Evolutionary conservation across 2,329 filamentous ascomycete species (phyloP).

Genomic region (Thelonectria olida): DNA sequence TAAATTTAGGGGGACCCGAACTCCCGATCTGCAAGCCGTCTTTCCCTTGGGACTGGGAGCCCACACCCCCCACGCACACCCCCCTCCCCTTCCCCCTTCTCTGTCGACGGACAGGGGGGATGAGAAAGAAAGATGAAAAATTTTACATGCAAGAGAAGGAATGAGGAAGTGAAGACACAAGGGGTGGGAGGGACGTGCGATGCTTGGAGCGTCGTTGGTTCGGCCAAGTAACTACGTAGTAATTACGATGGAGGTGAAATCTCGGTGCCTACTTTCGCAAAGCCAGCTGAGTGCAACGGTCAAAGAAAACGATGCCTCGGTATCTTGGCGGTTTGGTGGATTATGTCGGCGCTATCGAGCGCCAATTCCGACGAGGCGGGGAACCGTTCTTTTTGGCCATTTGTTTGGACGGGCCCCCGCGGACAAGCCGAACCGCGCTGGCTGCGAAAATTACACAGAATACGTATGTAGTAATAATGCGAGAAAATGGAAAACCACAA

Average conservation of each 20-base stretch:
- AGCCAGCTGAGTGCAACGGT: not conserved
- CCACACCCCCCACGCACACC: not conserved
- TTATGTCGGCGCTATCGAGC: not conserved
- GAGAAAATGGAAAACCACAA: not conserved
- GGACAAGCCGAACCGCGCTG: conserved; percentile 36
- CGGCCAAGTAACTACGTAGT: not conserved
- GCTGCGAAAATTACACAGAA: too few relatives aligned
- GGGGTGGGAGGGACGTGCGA: not conserved
- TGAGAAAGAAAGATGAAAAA: not conserved
- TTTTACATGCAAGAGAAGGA: not conserved
- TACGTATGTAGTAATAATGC: too few relatives aligned
- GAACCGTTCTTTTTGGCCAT: not conserved
- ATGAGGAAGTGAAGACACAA: not conserved
- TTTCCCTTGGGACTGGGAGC: not conserved
- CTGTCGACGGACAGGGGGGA: not conserved
- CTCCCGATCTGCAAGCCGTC: conserved; percentile 16
- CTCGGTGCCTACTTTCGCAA: not conserved
- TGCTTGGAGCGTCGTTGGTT: not conserved
- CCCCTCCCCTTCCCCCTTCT: not conserved
- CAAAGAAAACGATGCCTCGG: conserved; percentile 7
- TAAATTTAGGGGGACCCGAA: conserved; percentile 24
- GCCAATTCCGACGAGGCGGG: conserved; percentile 4
- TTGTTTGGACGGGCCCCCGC: not conserved
- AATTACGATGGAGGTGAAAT: too few relatives aligned
- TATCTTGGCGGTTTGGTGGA: not conserved